Base-by-base conservation (phyloP, 352 stramenopile genomes). In the Globisporangium paddicum region DNA sequence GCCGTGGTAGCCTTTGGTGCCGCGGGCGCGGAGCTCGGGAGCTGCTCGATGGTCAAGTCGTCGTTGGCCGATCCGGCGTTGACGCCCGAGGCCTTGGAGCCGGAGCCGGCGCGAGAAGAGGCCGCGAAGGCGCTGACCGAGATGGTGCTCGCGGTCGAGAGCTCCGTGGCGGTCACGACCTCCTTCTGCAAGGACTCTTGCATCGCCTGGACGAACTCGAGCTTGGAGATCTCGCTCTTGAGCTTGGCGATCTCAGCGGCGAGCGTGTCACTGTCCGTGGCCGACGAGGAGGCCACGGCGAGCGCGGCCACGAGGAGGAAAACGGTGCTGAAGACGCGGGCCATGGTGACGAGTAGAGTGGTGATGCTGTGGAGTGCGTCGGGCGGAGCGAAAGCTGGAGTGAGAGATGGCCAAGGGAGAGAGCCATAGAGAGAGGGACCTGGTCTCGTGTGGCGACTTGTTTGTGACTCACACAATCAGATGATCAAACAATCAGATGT, bases 141-240 rank as follows among this genome's bases (percentile, higher is more conserved):
- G 40, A 59, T 59, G 26, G 30, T 48, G 34, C 21, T 41, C 26
- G n/a, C 32, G 28, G 28, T 44, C 19, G 49, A 55, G 34, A 55
- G 49, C 49, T 45, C 49, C 32, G 19, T 50, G 35, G 42, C 38
- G 9, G 28, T 26, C 6, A 58, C 37, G 23, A 1, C 21, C 10
- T 49, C 23, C 28, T 51, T 8, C 41, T 38, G 11, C 38, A 59
- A 25, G 10, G 41, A 18, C 26, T 37, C 37, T 19, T 51, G 3
- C 28, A 52, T 28, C 40, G 45, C 45, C 41, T 60, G 54, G 28
- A 45, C 26, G 28, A 48, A 45, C 54, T 60, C 54, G 54, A 60
- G 54, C n/a, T 52, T 23, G 40, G 5, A 21, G 28, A 60, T 19
- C 28, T 60, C 40, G 8, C 19, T 23, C 30, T 53, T 60, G 13